Evolutionary conservation across 352 stramenopile species (phyloP).

Genomic region (Pythium dissimile): DNA sequence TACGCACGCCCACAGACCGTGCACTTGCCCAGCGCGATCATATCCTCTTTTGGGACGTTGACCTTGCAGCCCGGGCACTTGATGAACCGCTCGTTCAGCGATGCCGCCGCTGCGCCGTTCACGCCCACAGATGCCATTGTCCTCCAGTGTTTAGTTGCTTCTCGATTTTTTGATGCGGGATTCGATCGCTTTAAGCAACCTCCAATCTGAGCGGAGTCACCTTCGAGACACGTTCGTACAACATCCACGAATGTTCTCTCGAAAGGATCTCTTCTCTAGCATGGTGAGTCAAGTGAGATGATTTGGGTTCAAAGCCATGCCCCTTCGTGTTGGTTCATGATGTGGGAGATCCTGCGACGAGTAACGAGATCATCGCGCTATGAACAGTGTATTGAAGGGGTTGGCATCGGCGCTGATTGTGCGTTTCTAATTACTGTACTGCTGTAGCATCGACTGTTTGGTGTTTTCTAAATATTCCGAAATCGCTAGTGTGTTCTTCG

Average conservation of each 20-base stretch:
- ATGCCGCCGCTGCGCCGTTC: constrained; percentile 50
- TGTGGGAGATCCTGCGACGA: too few relatives aligned
- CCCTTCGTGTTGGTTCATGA: neutral
- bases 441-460: too few relatives aligned
- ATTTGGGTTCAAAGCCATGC: neutral
- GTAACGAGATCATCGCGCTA: too few relatives aligned
- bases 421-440: neutral
- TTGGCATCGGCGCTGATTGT: neutral
- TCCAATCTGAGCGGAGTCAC: neutral
- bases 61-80: constrained; percentile 68
- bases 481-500: neutral
- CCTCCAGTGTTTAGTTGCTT: constrained; percentile 13
- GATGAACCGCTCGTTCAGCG: constrained; percentile 77
- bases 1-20: constrained; percentile 53
- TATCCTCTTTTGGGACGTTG: constrained; percentile 80
- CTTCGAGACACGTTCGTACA: neutral
- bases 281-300: neutral
- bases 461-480: constrained; percentile 6
- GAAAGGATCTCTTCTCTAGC: neutral
- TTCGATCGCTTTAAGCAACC: constrained; percentile 8
- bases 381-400: neutral
- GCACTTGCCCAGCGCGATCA: constrained; percentile 57
- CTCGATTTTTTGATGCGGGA: too few relatives aligned
- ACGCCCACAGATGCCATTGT: constrained; percentile 42
- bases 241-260: neutral